These are phyloP conservation scores for Mycena citricolor DNA, from an alignment of 1,284 basidiomycete genomes.

Conservation along the genomic window DNA sequence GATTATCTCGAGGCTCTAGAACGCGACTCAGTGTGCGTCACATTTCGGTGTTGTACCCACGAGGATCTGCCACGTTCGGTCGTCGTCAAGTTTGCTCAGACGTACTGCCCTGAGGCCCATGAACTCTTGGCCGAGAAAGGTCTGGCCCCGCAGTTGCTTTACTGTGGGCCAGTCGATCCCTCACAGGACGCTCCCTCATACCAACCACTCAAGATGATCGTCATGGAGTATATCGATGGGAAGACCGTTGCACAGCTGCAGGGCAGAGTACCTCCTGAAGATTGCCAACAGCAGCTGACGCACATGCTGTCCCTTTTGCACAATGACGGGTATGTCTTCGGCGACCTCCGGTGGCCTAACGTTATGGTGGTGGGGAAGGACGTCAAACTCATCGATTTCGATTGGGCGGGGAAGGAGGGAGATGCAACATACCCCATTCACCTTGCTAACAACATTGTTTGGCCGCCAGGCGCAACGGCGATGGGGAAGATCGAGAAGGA, in stretches of 20 bases:
- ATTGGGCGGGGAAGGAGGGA: constrained; percentile 12
- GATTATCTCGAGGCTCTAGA: constrained; percentile 9
- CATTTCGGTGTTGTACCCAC: neutral
- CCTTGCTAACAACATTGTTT: constrained; percentile 2
- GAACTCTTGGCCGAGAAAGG: constrained; percentile 8
- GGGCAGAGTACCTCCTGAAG: no score
- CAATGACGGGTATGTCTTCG: constrained; percentile 6
- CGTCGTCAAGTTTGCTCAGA: constrained; percentile 18
- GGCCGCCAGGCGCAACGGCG: constrained; percentile 1
- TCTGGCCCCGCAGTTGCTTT: constrained; percentile 15
- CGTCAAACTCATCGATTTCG: constrained; percentile 12
- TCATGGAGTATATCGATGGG: neutral
- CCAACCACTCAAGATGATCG: neutral
- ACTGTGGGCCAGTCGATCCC: constrained; percentile 1
- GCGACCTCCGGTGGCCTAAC: constrained; percentile 2
- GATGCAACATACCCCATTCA: constrained; percentile 3
- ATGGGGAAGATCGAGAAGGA: constrained; percentile 7
- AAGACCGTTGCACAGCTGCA: no score
- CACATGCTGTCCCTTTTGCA: constrained; percentile 6
- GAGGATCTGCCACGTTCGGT: constrained; percentile 1
- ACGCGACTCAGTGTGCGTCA: constrained; percentile 4
- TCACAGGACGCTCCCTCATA: neutral
- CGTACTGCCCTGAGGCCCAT: constrained; percentile 15
- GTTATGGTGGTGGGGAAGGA: constrained; percentile 5
- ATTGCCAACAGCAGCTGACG: neutral